Base-by-base conservation (phyloP, 2,329 filamentous ascomycete species). In the Alternaria rosae region DNA sequence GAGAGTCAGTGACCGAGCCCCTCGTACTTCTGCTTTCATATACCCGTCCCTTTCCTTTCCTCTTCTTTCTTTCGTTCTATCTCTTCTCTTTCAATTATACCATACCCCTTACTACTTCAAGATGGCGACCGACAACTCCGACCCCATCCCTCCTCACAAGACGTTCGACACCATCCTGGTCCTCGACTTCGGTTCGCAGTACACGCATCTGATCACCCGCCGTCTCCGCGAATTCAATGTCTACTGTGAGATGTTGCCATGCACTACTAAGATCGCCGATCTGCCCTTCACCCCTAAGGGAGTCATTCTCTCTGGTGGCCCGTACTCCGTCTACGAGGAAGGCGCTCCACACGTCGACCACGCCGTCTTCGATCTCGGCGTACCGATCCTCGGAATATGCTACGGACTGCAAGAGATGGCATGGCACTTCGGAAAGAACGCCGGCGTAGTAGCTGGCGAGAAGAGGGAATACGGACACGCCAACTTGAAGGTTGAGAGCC, bases 241-340 rank as follows among this genome's bases (percentile, higher is more conserved):
- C 78, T 97, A 92, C 84, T 89, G 89, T 64, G 93, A 97, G 83
- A 91, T 97, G 89, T 88, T 96, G 44, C 92, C 92, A 21, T 97
- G 93, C 81, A 96, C 91, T 47, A 89, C 91, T 73, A 94, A 94
- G 83, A 81, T 96, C 21, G 83, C 87, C 7, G 92, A 95, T 58
- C 85, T 97, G 32, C 77, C 84, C 48, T 97, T 87, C 84, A 93
- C 89, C 76, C 94, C 94, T 20, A 91, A 91, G 76, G 94, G 94
- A 70, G 89, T 98, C 67, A 91, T 97, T 59, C 83, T 94, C 10
- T 91, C 88, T 9, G 91, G 91, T 65, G 89, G 90, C 42, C 87
- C 87, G 13, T 90, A 87, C 79, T 94, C 91, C 3, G 94, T 97
- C 55, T 97, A 97, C 75, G 92, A 93, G 58, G 82, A 89, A 30